Percentiles rank a stretch among this genome's conserved stretches.
These are phyloP conservation scores for Globisporangium mamillatum DNA, from an alignment of 352 stramenopile species.

Conservation along the genomic window DNA sequence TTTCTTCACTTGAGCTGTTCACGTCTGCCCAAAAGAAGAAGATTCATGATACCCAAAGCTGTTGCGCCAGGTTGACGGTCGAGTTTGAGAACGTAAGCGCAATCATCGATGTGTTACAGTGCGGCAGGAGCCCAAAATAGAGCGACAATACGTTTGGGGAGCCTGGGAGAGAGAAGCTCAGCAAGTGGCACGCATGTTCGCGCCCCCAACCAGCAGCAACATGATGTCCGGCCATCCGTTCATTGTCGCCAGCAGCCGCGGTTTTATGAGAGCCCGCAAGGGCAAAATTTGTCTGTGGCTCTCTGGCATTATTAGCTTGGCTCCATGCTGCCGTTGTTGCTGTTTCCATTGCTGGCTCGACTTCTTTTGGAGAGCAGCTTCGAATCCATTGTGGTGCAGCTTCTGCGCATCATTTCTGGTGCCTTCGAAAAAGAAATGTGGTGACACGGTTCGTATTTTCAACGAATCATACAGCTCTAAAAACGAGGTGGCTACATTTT, in stretches of 20 bases:
- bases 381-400: background rate
- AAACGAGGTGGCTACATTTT: slow-evolving; percentile 12
- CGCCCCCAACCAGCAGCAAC: background rate
- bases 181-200: background rate
- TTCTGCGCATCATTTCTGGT: background rate
- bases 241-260: too few species aligned
- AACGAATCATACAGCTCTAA: background rate
- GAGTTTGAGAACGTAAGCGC: background rate
- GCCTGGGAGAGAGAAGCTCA: background rate
- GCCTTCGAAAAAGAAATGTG: background rate
- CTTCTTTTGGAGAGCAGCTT: too few species aligned
- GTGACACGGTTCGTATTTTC: background rate
- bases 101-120: background rate
- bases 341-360: too few species aligned
- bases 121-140: background rate
- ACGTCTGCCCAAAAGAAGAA: background rate
- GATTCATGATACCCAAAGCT: background rate
- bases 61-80: background rate
- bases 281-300: too few species aligned
- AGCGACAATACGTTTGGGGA: background rate
- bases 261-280: too few species aligned
- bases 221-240: background rate
- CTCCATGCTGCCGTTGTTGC: background rate
- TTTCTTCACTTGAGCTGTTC: background rate
- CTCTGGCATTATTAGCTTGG: too few species aligned